Conservation (phyloP, 2,329 filamentous ascomycete genomes). For the Fusarium incarnatum region DNA sequence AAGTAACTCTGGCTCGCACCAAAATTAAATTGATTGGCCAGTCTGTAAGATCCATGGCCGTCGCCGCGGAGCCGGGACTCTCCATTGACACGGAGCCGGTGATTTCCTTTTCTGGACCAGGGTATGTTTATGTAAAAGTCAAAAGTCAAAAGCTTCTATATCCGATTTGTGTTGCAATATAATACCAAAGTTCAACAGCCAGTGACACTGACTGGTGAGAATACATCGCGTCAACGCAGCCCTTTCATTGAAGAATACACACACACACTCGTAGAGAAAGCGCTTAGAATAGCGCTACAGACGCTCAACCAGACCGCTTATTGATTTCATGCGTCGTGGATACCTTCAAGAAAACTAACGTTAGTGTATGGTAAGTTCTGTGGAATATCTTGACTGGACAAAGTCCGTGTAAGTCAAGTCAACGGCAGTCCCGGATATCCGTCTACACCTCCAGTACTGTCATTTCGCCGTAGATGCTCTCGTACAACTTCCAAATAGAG, state of each 20-base stretch:
- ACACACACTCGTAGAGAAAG: not conserved
- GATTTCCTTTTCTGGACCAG: slow-evolving; percentile 6
- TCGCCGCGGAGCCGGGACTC: slow-evolving; percentile 29
- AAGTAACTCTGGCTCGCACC: slow-evolving; percentile 7
- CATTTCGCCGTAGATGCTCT: not conserved
- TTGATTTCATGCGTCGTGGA: slow-evolving; percentile 10
- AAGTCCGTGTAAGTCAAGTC: slow-evolving; percentile 22
- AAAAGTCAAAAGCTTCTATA: not conserved
- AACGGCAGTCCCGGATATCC: not conserved
- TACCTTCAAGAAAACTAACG: not conserved
- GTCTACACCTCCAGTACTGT: not conserved
- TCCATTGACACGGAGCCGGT: slow-evolving; percentile 30
- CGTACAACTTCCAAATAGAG: not conserved
- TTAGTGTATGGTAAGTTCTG: slow-evolving; percentile 3
- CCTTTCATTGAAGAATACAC: slow-evolving; percentile 9
- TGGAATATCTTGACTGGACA: not conserved
- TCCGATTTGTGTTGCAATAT: slow-evolving; percentile 5
- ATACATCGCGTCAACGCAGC: slow-evolving; percentile 22
- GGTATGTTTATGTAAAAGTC: not conserved
- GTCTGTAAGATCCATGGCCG: not conserved
- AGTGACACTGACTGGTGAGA: slow-evolving; percentile 1
- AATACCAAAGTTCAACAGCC: not conserved
- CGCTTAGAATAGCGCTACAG: slow-evolving; percentile 33
- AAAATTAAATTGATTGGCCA: not conserved
- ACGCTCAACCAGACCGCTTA: slow-evolving; percentile 10